Percentiles rank a stretch among this genome's conserved stretches.
Evolutionary conservation across 73 alveolate species (phyloP).

Genomic region (Tetrahymena malaccensis): DNA sequence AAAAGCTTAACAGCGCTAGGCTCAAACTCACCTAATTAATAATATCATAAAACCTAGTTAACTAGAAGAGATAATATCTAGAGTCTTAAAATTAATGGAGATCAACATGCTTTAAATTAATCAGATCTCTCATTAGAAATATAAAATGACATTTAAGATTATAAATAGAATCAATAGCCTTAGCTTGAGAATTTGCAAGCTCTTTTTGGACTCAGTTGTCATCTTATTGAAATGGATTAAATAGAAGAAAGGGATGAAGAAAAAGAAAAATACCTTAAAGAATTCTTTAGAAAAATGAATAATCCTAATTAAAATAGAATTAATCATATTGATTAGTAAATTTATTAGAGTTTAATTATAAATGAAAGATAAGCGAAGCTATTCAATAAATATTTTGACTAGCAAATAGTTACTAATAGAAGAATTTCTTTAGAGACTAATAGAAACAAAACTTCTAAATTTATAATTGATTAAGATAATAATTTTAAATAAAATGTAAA

Average conservation of each 20-base stretch:
- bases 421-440: not conserved
- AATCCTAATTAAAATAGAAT: not conserved
- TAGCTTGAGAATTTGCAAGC: not conserved
- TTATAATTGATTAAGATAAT: too few species aligned
- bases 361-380: not conserved
- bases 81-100: not conserved
- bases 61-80: not conserved
- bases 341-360: not conserved
- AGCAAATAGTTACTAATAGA: not conserved
- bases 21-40: not conserved
- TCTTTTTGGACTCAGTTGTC: not conserved
- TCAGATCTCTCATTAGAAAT: not conserved
- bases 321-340: not conserved
- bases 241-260: not conserved
- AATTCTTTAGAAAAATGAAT: not conserved
- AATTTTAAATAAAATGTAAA: too few species aligned
- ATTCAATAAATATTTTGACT: not conserved
- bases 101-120: not conserved
- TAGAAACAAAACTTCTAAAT: too few species aligned
- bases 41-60: not conserved
- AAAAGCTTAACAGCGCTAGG: not conserved
- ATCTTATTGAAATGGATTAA: not conserved
- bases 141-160: not conserved
- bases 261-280: not conserved
- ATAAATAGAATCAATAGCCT: not conserved